Conservation (phyloP, 805 yeast species). For the Ascoidea asiatica region DNA sequence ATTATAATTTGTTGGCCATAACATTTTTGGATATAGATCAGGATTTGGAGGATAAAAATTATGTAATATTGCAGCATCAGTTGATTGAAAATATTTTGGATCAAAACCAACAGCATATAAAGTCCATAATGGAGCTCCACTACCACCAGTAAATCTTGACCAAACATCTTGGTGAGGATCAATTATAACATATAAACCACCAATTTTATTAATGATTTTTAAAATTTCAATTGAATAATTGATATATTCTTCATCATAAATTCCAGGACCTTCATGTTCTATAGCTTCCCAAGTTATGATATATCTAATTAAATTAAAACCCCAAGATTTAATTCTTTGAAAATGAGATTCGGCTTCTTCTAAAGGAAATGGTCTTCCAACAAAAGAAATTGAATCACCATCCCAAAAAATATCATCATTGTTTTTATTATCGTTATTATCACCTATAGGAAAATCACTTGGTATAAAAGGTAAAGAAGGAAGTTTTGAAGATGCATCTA, state of each 20-base stretch:
- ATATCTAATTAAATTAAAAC: constrained; percentile 68
- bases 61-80: constrained; percentile 76
- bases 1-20: constrained; percentile 83
- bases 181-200: constrained; percentile 65
- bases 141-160: constrained; percentile 81
- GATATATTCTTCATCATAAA: constrained; percentile 65
- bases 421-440: background rate
- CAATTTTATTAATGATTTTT: constrained; percentile 40
- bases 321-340: constrained; percentile 60
- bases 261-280: constrained; percentile 79
- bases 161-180: constrained; percentile 95
- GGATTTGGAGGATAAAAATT: constrained; percentile 35
- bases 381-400: constrained; percentile 70
- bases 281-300: constrained; percentile 85
- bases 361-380: constrained; percentile 69
- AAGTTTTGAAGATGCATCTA: constrained; percentile 61
- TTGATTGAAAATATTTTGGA: constrained; percentile 53
- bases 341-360: constrained; percentile 62
- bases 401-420: constrained; percentile 38
- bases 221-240: constrained; percentile 55
- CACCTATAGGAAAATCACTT: constrained; percentile 19
- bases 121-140: constrained; percentile 94
- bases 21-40: constrained; percentile 56
- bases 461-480: constrained; percentile 45
- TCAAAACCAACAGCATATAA: constrained; percentile 78